These are phyloP conservation scores for Calendula officinalis DNA, from an alignment of 129 eudicot species.

Conservation along the genomic window DNA sequence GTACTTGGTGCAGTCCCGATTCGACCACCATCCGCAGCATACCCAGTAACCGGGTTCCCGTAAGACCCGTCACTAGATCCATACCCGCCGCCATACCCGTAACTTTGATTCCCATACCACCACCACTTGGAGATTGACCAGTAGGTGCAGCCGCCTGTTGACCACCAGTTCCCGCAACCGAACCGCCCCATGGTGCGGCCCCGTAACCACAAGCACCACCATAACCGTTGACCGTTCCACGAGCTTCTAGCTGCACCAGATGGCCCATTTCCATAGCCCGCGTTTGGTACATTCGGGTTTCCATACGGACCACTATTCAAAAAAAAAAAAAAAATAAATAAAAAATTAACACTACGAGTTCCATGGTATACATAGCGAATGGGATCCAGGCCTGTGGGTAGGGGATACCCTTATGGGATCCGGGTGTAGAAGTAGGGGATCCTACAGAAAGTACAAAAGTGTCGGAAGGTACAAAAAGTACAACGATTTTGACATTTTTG, in stretches of 20 bases:
- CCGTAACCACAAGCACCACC: slow-evolving; percentile 88
- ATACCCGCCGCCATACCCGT: slow-evolving; percentile 90
- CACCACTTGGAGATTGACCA: slow-evolving; percentile 81
- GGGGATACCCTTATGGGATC: no score
- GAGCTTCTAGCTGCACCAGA: slow-evolving; percentile 64
- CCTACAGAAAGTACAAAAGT: no score
- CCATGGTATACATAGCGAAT: no score
- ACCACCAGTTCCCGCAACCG: slow-evolving; percentile 44
- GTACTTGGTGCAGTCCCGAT: slow-evolving; percentile 51
- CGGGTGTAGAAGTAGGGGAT: no score
- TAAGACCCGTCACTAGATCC: slow-evolving; percentile 74
- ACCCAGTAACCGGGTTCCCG: slow-evolving; percentile 65
- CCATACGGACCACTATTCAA: slow-evolving; percentile 64
- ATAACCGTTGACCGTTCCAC: slow-evolving; percentile 73
- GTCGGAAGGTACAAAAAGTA: no score
- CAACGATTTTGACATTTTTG: no score
- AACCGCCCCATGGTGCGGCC: slow-evolving; percentile 71
- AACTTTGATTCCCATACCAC: slow-evolving; percentile 84
- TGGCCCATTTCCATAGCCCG: slow-evolving; percentile 63
- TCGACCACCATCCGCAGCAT: slow-evolving; percentile 80
- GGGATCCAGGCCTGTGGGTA: no score
- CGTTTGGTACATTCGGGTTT: slow-evolving; percentile 60
- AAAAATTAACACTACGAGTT: no score
- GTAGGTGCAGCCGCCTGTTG: slow-evolving; percentile 50
- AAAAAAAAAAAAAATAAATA: no score